phyloP scores from a whole-genome alignment of 129 eudicot species.

The Lactuca sativa region DNA sequence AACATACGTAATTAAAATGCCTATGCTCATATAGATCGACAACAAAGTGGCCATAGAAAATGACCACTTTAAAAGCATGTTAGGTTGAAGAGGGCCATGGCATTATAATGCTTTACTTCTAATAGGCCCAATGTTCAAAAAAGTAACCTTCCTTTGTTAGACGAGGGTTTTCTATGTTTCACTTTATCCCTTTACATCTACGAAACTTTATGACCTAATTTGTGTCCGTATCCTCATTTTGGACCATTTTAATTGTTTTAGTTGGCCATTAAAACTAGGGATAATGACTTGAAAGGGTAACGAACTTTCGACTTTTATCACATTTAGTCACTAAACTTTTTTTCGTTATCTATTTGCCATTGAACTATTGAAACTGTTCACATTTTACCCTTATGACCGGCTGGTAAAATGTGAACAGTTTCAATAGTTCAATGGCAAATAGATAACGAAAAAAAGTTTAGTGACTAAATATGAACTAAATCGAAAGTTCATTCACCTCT shows the following conservation, averaged over 20 bases:
- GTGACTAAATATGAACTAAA: too few species aligned
- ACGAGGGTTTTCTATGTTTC: slow-evolving; percentile 10
- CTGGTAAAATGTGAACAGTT: too few species aligned
- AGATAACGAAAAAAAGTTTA: too few species aligned
- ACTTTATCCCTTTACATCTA: slow-evolving; percentile 24
- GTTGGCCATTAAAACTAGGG: neutral
- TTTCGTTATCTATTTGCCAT: too few species aligned
- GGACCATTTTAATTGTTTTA: neutral
- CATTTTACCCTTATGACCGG: too few species aligned
- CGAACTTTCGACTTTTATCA: too few species aligned
- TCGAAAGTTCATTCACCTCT: too few species aligned
- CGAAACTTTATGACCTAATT: slow-evolving; percentile 26
- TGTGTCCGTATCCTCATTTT: slow-evolving; percentile 2
- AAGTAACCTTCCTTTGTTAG: slow-evolving; percentile 17
- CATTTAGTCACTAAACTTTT: too few species aligned
- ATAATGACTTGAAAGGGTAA: too few species aligned
- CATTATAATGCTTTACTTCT: slow-evolving; percentile 28
- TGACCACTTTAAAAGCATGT: slow-evolving; percentile 31
- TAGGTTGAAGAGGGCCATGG: slow-evolving; percentile 32
- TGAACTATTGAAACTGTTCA: too few species aligned
- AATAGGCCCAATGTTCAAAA: slow-evolving; percentile 15
- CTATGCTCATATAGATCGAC: slow-evolving; percentile 1
- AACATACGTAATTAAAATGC: slow-evolving; percentile 14
- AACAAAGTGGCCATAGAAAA: slow-evolving; percentile 17
- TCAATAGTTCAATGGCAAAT: too few species aligned